Conservation (phyloP, 1,284 basidiomycete genomes). For the Tetrapyrgos nigripes region DNA sequence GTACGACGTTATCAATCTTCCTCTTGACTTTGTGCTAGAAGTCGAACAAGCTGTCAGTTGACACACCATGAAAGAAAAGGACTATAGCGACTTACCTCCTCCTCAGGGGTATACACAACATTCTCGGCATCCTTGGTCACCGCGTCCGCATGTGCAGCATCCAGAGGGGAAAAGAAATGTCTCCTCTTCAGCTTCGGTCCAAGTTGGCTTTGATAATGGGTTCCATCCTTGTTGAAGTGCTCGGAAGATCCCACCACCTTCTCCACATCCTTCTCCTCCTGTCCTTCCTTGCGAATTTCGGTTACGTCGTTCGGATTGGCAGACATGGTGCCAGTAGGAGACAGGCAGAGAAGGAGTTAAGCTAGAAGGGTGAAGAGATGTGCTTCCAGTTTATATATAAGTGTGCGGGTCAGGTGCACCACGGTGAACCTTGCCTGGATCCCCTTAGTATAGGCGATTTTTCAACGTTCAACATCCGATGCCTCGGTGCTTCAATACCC, state of each 20-base stretch:
- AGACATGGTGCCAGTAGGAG: neutral
- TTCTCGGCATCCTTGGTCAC: constrained; percentile 14
- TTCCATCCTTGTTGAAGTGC: constrained; percentile 12
- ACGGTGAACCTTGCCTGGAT: too few species aligned
- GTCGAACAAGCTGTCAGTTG: neutral
- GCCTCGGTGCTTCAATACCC: too few species aligned
- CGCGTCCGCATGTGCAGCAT: constrained; percentile 11
- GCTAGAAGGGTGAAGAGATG: neutral
- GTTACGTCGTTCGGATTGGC: neutral
- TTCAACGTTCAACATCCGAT: too few species aligned
- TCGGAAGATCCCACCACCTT: neutral
- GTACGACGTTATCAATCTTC: constrained; percentile 55
- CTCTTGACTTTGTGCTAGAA: constrained; percentile 27
- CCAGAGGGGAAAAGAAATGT: constrained; percentile 15
- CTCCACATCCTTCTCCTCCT: constrained; percentile 5
- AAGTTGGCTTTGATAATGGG: constrained; percentile 10
- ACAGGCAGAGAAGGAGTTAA: too few species aligned
- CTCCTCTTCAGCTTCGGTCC: constrained; percentile 7
- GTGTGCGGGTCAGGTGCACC: too few species aligned
- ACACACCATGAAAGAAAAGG: neutral
- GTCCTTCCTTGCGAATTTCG: neutral
- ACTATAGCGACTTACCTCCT: constrained; percentile 10
- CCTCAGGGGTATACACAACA: constrained; percentile 15
- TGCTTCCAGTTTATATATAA: too few species aligned
- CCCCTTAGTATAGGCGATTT: too few species aligned